Conservation (phyloP, 2,329 filamentous ascomycete genomes). For the Aspergillus bombycis region DNA sequence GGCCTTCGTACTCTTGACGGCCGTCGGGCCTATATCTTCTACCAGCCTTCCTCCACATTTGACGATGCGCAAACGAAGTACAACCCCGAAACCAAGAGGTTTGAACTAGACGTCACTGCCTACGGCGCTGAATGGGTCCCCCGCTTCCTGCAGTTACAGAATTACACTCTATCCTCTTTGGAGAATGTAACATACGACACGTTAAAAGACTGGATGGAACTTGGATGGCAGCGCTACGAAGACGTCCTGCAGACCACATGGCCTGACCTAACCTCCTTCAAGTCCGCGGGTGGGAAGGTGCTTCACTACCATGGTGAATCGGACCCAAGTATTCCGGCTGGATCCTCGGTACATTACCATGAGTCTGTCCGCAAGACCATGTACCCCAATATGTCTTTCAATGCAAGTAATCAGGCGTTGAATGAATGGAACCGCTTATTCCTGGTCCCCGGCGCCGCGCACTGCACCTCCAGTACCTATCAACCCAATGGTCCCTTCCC, state of each 20-base stretch:
- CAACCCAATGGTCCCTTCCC: constrained; percentile 50
- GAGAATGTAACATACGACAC: constrained; percentile 60
- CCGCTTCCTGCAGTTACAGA: constrained; percentile 32
- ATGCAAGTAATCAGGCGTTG: constrained; percentile 46
- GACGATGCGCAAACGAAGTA: constrained; percentile 28
- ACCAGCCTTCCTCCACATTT: constrained; percentile 30
- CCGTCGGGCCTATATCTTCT: constrained; percentile 45
- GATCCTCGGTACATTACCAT: constrained; percentile 59
- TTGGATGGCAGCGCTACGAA: constrained; percentile 52
- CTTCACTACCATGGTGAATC: constrained; percentile 63
- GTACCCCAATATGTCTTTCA: constrained; percentile 47
- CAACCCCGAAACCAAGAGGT: constrained; percentile 29
- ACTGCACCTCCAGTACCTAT: constrained; percentile 52
- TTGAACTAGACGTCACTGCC: constrained; percentile 33
- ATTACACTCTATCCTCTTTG: constrained; percentile 46
- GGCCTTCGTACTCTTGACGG: constrained; percentile 47
- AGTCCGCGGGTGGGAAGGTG: constrained; percentile 56
- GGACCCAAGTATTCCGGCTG: constrained; percentile 57
- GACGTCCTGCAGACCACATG: constrained; percentile 58
- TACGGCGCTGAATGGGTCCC: constrained; percentile 44
- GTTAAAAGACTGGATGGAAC: constrained; percentile 57
- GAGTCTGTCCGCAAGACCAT: constrained; percentile 57
- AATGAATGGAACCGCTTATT: constrained; percentile 60
- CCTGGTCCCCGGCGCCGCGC: constrained; percentile 58
- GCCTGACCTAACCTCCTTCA: constrained; percentile 57